A percentile compares a stretch with the other conserved stretches of the same genome.
Conservation (phyloP, 352 stramenopile genomes). For the Phytophthora constricta region DNA sequence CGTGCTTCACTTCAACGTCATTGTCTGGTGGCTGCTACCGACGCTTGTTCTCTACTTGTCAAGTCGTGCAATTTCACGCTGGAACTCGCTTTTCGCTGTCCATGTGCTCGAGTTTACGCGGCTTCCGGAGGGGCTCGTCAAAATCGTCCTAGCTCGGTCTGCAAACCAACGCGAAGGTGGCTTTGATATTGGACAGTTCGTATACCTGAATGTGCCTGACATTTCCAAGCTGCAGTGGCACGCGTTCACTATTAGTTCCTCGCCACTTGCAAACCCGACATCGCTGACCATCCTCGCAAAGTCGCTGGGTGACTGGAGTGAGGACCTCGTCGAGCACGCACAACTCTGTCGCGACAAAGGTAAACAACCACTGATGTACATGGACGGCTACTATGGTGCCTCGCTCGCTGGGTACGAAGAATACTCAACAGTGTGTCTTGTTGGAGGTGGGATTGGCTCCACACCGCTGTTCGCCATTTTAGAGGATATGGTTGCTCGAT, state of each 20-base stretch:
- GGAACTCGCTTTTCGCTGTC: constrained; percentile 46
- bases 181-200: constrained; percentile 61
- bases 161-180: constrained; percentile 19
- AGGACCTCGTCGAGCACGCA: constrained; percentile 45
- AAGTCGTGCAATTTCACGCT: constrained; percentile 52
- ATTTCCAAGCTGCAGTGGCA: constrained; percentile 73
- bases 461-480: constrained; percentile 63
- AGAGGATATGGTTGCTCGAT: constrained; percentile 49
- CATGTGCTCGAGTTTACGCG: constrained; percentile 40
- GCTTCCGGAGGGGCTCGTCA: constrained; percentile 48
- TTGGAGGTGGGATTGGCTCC: constrained; percentile 59
- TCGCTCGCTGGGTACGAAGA: constrained; percentile 51
- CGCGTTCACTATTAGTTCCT: constrained; percentile 65
- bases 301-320: constrained; percentile 56
- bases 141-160: constrained; percentile 48
- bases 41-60: constrained; percentile 61
- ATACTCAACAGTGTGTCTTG: constrained; percentile 51
- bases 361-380: constrained; percentile 45
- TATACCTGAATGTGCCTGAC: constrained; percentile 61
- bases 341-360: constrained; percentile 35
- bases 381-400: constrained; percentile 64
- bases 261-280: constrained; percentile 36
- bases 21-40: constrained; percentile 60
- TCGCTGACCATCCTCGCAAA: constrained; percentile 62
- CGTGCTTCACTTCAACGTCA: constrained; percentile 55